Percentiles rank a stretch among this genome's conserved stretches.
Evolutionary conservation across 2,329 filamentous ascomycete species (phyloP).

Genomic region (Alternaria sp.): DNA sequence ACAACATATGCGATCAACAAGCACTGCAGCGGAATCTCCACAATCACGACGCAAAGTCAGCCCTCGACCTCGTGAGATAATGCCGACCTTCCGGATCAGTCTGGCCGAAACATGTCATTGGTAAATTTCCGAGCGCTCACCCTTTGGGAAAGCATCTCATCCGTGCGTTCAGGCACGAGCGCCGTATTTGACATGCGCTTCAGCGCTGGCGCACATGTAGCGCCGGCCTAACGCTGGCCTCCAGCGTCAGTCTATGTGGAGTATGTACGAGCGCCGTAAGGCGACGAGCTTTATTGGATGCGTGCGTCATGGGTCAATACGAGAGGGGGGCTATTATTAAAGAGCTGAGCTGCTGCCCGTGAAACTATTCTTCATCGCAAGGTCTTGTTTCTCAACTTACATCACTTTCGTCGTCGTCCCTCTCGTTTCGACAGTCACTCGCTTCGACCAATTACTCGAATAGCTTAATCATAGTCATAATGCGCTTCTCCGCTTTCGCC

Average conservation of each 20-base stretch:
- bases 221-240: conserved; percentile 22
- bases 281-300: conserved; percentile 20
- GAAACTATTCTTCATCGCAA: not conserved
- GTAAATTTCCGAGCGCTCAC: conserved; percentile 7
- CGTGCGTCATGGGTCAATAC: conserved; percentile 22
- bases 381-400: not conserved
- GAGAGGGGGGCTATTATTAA: conserved; percentile 16
- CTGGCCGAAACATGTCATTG: conserved; percentile 8
- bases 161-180: conserved; percentile 25
- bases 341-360: conserved; percentile 8
- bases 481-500: conserved; percentile 39
- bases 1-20: not conserved
- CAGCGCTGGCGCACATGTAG: conserved; percentile 17
- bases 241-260: conserved; percentile 15
- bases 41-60: not conserved
- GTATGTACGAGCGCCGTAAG: conserved; percentile 12
- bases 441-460: conserved; percentile 6
- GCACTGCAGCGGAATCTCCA: not conserved
- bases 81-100: conserved; percentile 12
- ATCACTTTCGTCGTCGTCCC: not conserved
- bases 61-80: not conserved
- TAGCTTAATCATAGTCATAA: conserved; percentile 34
- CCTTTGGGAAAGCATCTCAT: not conserved
- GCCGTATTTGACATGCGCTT: conserved; percentile 15
- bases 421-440: conserved; percentile 9